A percentile compares a stretch with the other conserved stretches of the same genome.
Conservation (phyloP, 306 rosid genomes). For the Lotus japonicus region DNA sequence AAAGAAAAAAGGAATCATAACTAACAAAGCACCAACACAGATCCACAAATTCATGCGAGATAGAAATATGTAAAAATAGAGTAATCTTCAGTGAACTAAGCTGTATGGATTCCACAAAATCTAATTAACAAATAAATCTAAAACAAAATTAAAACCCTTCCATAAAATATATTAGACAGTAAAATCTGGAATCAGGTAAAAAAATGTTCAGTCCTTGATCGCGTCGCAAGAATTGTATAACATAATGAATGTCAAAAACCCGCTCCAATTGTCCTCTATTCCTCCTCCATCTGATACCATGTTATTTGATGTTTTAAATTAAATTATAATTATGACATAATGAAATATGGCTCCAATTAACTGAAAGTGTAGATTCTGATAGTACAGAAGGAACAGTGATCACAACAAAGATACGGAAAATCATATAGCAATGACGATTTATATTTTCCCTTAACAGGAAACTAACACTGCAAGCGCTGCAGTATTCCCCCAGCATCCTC, state of each 20-base stretch:
- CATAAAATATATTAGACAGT: neutral
- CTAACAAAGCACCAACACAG: constrained; percentile 8
- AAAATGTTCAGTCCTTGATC: neutral
- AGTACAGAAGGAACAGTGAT: neutral
- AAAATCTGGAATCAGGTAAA: neutral
- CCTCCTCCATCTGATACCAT: too few species aligned
- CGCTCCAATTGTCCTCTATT: neutral
- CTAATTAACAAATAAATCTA: neutral
- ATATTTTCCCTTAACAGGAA: neutral
- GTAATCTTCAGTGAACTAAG: neutral
- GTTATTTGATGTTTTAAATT: too few species aligned
- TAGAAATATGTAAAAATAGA: neutral
- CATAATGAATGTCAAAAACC: neutral
- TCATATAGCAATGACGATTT: neutral
- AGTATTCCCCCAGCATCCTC: neutral
- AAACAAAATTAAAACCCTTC: neutral
- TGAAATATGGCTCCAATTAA: neutral
- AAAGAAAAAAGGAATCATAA: neutral
- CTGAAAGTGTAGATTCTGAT: neutral
- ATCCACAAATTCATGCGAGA: neutral
- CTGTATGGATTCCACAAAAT: neutral
- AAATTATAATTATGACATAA: neutral
- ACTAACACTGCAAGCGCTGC: neutral
- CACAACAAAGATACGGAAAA: neutral
- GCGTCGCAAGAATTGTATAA: neutral